Percentiles rank a stretch among this genome's conserved stretches.
Conservation (phyloP, 192 early-diverging fungal species). For the Coemansia sp. region DNA sequence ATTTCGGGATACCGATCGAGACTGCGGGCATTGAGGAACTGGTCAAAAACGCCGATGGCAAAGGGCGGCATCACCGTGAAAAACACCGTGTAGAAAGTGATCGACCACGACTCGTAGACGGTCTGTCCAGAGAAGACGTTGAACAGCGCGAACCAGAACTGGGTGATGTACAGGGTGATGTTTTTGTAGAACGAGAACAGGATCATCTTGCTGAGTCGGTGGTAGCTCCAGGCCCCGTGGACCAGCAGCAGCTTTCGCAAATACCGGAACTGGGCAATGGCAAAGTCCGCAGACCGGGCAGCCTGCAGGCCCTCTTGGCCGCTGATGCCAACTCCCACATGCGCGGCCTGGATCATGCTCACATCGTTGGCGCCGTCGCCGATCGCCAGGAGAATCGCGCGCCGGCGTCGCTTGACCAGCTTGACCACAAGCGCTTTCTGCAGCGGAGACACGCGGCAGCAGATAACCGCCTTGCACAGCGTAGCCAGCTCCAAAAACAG, state of each 20-base stretch:
- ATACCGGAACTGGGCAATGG: constrained; percentile 97
- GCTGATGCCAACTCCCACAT: constrained; percentile 95
- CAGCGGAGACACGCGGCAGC: constrained; percentile 96
- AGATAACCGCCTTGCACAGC: constrained; percentile 92
- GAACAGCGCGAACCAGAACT: constrained; percentile 95
- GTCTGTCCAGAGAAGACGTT: constrained; percentile 97
- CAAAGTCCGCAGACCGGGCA: constrained; percentile 94
- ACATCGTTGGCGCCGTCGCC: constrained; percentile 99
- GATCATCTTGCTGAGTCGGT: constrained; percentile 91
- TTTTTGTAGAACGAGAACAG: constrained; percentile 99
- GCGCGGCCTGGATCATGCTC: constrained; percentile 98
- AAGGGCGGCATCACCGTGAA: constrained; percentile 95
- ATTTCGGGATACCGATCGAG: constrained; percentile 97
- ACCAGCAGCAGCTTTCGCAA: constrained; percentile 93
- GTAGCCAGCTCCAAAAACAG: constrained; percentile 87
- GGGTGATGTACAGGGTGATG: constrained; percentile 95
- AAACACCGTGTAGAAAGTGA: constrained; percentile 90
- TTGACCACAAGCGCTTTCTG: constrained; percentile 99
- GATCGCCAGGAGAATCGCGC: constrained; percentile 91
- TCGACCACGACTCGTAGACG: constrained; percentile 97
- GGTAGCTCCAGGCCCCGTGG: constrained; percentile 97
- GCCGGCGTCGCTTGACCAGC: constrained; percentile 89
- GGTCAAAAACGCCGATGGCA: constrained; percentile 97
- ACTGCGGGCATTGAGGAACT: constrained; percentile 88
- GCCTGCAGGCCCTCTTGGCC: constrained; percentile 97